These are phyloP conservation scores for Xylariaceae sp. DNA, from an alignment of 2,329 filamentous ascomycete species.

Conservation along the genomic window DNA sequence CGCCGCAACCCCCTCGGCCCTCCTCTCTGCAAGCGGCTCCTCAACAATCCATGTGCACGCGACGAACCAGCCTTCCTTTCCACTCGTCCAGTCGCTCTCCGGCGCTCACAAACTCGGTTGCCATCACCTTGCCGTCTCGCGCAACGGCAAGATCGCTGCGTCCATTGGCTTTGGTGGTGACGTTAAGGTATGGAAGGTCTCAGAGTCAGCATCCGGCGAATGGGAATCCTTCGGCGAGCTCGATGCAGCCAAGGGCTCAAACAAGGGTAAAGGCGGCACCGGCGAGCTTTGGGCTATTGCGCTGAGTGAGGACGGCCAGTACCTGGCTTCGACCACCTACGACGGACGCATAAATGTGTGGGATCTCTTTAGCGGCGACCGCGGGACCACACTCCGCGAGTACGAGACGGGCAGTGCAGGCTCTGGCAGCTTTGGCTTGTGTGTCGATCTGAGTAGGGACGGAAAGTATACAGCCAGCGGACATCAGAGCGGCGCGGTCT, in stretches of 20 bases:
- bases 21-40: slow-evolving; percentile 86
- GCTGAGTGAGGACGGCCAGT: slow-evolving; percentile 82
- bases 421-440: slow-evolving; percentile 89
- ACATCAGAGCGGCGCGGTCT: slow-evolving; percentile 89
- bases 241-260: slow-evolving; percentile 36
- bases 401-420: slow-evolving; percentile 77
- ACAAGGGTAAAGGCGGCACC: slow-evolving; percentile 51
- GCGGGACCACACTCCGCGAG: slow-evolving; percentile 71
- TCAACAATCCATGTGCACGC: slow-evolving; percentile 83
- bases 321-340: slow-evolving; percentile 84
- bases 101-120: slow-evolving; percentile 87
- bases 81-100: slow-evolving; percentile 79
- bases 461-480: slow-evolving; percentile 89
- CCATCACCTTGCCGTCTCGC: slow-evolving; percentile 81
- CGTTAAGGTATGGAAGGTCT: slow-evolving; percentile 79
- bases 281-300: slow-evolving; percentile 88
- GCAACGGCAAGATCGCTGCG: slow-evolving; percentile 74
- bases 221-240: slow-evolving; percentile 59
- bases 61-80: slow-evolving; percentile 73
- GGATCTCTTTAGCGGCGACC: slow-evolving; percentile 67
- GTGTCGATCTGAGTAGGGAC: slow-evolving; percentile 80
- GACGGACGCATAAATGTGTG: slow-evolving; percentile 91
- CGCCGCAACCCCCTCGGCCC: slow-evolving; percentile 73
- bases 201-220: slow-evolving; percentile 64
- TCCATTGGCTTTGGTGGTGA: slow-evolving; percentile 91